Evolutionary conservation across 1,139 yeast species (phyloP).

Genomic region (Suhomyces bolitotheri): DNA sequence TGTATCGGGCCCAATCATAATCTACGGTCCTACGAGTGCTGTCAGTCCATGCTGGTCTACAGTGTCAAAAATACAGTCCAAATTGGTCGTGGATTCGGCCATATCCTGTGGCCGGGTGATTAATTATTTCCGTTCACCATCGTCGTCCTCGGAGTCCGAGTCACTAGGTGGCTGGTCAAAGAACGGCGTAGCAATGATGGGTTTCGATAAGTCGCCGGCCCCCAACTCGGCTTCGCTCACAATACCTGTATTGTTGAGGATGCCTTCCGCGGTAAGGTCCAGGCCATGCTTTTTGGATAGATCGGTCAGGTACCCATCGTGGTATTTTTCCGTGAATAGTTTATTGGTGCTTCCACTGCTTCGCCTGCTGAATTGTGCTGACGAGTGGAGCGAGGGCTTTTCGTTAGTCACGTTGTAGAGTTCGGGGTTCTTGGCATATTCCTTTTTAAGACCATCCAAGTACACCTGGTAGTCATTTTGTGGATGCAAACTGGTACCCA

Average conservation of each 20-base stretch:
- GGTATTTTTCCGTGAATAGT: slow-evolving; percentile 4
- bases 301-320: slow-evolving; percentile 4
- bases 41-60: no score
- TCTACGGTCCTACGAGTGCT: no score
- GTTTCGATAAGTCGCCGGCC: slow-evolving; percentile 14
- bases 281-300: slow-evolving; percentile 2
- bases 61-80: no score
- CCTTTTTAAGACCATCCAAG: slow-evolving; percentile 18
- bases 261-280: slow-evolving; percentile 1
- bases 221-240: slow-evolving; percentile 7
- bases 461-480: slow-evolving; percentile 24
- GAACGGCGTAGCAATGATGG: slow-evolving; percentile 43
- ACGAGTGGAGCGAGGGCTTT: neutral
- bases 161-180: slow-evolving; percentile 44
- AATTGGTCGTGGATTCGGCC: no score
- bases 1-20: no score
- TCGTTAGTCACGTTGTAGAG: slow-evolving; percentile 1
- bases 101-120: no score
- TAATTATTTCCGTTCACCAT: no score
- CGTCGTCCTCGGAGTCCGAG: slow-evolving; percentile 30
- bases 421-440: slow-evolving; percentile 4
- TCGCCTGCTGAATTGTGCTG: slow-evolving; percentile 5
- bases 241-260: slow-evolving; percentile 11
- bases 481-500: no score
- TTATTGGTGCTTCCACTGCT: slow-evolving; percentile 6